Evolutionary conservation across 208 protist genomes (phyloP).

Genomic region (Borovskyia barvae): DNA sequence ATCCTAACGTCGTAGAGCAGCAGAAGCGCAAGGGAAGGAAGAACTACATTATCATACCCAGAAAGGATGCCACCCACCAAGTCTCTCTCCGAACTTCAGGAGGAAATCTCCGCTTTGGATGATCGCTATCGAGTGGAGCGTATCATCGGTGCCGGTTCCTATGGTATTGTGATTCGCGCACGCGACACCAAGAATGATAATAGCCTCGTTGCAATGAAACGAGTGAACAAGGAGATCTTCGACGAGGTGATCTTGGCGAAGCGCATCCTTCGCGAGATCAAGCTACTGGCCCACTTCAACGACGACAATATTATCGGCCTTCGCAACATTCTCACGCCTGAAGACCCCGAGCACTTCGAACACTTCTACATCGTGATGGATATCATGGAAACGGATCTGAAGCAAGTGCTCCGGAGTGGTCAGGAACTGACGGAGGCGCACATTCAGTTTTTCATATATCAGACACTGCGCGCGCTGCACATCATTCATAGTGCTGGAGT

Average conservation of each 20-base stretch:
- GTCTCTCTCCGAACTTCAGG: conserved; percentile 72
- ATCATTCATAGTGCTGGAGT: conserved; percentile 94
- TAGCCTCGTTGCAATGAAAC: conserved; percentile 92
- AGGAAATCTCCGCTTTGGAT: conserved; percentile 77
- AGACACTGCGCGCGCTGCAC: conserved; percentile 92
- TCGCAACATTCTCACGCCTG: conserved; percentile 81
- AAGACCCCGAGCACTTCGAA: conserved; percentile 68
- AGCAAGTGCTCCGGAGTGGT: conserved; percentile 90
- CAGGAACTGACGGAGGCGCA: conserved; percentile 93
- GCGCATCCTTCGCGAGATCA: conserved; percentile 95
- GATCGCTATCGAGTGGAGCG: conserved; percentile 85
- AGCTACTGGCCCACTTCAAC: conserved; percentile 89
- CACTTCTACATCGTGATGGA: conserved; percentile 95
- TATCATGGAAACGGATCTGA: conserved; percentile 96
- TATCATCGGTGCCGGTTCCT: conserved; percentile 90
- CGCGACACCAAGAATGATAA: conserved; percentile 66
- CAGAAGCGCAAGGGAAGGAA: not conserved
- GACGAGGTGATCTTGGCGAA: conserved; percentile 90
- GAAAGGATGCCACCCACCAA: conserved; percentile 28
- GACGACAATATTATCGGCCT: conserved; percentile 92
- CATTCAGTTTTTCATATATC: conserved; percentile 96
- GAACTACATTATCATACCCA: conserved; percentile 8
- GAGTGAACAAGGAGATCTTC: conserved; percentile 95
- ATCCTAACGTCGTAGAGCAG: no score
- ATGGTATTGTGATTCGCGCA: conserved; percentile 89